phyloP scores from a whole-genome alignment of 768 basidiomycete genomes.

The Floccularia luteovirens region DNA sequence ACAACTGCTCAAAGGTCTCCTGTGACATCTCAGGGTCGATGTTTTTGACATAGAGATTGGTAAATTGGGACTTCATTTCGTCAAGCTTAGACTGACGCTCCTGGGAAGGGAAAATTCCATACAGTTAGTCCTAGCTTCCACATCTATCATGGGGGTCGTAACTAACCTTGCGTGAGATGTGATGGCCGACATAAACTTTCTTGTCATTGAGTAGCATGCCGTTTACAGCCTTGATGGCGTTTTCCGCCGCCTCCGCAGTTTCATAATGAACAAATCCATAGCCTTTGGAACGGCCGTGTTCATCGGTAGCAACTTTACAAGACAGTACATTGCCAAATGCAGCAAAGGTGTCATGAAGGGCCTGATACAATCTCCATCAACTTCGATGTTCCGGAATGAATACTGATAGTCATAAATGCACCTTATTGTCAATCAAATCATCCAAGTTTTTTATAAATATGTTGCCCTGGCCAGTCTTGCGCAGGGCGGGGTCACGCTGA shows the following conservation, averaged over 20 bases:
- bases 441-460: slow-evolving; percentile 99
- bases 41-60: slow-evolving; percentile 99
- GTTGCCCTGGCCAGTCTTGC: slow-evolving; percentile 99
- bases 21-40: slow-evolving; percentile 77
- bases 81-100: slow-evolving; percentile 98
- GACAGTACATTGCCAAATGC: slow-evolving; percentile 98
- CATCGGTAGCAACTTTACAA: slow-evolving; percentile 98
- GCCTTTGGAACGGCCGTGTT: slow-evolving; percentile 91
- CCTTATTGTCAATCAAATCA: slow-evolving; percentile 97
- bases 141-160: not conserved
- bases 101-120: slow-evolving; percentile 29
- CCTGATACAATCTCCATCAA: slow-evolving; percentile 33
- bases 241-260: slow-evolving; percentile 92
- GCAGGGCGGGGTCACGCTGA: slow-evolving; percentile 97
- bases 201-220: slow-evolving; percentile 99
- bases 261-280: slow-evolving; percentile 99
- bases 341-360: slow-evolving; percentile 98
- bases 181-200: slow-evolving; percentile 97
- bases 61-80: slow-evolving; percentile 95
- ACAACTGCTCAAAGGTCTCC: slow-evolving; percentile 82
- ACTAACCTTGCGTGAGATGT: slow-evolving; percentile 90
- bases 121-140: no score
- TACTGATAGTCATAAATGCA: slow-evolving; percentile 15
- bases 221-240: slow-evolving; percentile 97
- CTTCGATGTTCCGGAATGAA: no score